Conservation (phyloP, 805 yeast genomes). For the Kodamaea sagamina region DNA sequence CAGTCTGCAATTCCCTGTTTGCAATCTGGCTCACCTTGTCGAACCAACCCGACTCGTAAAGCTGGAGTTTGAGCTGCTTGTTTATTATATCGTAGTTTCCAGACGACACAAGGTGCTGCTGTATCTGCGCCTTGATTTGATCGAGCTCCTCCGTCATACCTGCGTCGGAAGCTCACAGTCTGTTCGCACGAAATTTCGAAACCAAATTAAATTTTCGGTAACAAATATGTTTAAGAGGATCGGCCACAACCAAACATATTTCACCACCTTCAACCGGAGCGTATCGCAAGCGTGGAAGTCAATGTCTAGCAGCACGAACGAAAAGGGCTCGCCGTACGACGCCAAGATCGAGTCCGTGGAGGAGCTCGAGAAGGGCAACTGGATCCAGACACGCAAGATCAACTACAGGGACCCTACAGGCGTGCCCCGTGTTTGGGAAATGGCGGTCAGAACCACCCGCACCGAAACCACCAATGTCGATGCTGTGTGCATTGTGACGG, state of each 20-base stretch:
- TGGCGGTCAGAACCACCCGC: constrained; percentile 79
- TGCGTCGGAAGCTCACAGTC: too few species aligned
- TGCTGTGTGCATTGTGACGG: constrained; percentile 88
- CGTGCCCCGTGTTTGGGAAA: constrained; percentile 77
- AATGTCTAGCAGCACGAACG: constrained; percentile 4
- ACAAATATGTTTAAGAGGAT: constrained; percentile 4
- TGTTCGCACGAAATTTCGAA: too few species aligned
- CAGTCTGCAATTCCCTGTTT: constrained; percentile 41
- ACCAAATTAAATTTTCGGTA: background rate
- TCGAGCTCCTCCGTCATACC: constrained; percentile 35
- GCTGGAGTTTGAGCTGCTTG: constrained; percentile 58
- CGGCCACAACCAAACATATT: constrained; percentile 1
- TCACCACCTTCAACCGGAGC: constrained; percentile 2
- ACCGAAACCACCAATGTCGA: constrained; percentile 62
- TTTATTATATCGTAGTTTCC: constrained; percentile 83
- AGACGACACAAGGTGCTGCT: constrained; percentile 66
- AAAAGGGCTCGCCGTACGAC: constrained; percentile 34
- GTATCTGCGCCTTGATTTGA: constrained; percentile 60
- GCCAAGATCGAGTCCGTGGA: constrained; percentile 35
- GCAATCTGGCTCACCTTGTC: constrained; percentile 70
- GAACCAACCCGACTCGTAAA: constrained; percentile 83
- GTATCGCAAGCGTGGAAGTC: background rate
- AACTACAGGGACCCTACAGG: constrained; percentile 77
- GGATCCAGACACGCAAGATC: constrained; percentile 60
- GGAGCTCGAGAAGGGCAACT: constrained; percentile 40